Evolutionary conservation across 495 filamentous ascomycete genomes (phyloP).

Genomic region (Hypoxylon crocopeplum): DNA sequence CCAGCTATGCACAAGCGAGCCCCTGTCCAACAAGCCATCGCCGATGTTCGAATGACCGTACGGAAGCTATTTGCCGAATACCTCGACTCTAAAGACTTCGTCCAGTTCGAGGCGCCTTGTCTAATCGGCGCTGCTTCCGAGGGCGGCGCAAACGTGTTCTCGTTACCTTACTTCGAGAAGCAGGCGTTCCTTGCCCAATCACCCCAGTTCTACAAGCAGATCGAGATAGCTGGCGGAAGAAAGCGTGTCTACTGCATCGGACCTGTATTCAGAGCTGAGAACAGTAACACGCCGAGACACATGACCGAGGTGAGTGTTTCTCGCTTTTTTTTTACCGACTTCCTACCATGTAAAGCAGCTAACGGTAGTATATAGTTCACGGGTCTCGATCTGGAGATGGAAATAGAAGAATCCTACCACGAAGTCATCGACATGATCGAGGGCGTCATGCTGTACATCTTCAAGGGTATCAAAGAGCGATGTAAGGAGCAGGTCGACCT

Average conservation of each 20-base stretch:
- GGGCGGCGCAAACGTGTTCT: constrained; percentile 92
- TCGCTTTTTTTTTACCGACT: no score
- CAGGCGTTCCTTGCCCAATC: constrained; percentile 83
- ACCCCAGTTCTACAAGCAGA: constrained; percentile 96
- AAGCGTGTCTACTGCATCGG: constrained; percentile 89
- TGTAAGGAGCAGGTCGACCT: constrained; percentile 73
- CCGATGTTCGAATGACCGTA: constrained; percentile 79
- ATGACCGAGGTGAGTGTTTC: constrained; percentile 72
- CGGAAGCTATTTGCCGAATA: constrained; percentile 82
- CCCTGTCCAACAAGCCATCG: constrained; percentile 85
- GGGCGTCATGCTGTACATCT: constrained; percentile 85
- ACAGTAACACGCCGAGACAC: constrained; percentile 94
- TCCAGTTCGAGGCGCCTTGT: constrained; percentile 88
- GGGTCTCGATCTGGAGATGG: constrained; percentile 97
- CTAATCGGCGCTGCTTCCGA: constrained; percentile 90
- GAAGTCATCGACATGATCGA: constrained; percentile 86
- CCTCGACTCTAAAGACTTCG: constrained; percentile 76
- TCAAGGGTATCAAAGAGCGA: constrained; percentile 73
- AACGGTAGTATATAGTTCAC: constrained; percentile 65
- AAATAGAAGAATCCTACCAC: constrained; percentile 85
- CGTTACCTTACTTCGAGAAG: constrained; percentile 87
- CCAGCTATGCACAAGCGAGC: constrained; percentile 90
- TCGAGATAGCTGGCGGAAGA: constrained; percentile 91
- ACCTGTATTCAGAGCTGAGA: constrained; percentile 94
- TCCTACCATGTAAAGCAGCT: neutral